A percentile compares a stretch with the other conserved stretches of the same genome.
phyloP scores from a whole-genome alignment of 306 rosid species.

The Leucaena leucocephala region DNA sequence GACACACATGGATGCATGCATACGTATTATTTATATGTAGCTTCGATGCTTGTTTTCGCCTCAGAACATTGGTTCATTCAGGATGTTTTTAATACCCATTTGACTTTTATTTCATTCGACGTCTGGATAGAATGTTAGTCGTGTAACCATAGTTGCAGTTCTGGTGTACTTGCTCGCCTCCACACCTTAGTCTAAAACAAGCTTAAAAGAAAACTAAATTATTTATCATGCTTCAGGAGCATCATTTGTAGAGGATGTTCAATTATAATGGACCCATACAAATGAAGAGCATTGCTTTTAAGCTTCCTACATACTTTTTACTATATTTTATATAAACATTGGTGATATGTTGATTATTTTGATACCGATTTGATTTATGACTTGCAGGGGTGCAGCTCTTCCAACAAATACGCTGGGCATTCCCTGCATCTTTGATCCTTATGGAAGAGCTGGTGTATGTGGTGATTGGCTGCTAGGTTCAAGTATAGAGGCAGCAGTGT shows the following conservation, averaged over 20 bases:
- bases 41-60: not conserved
- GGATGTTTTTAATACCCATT: not conserved
- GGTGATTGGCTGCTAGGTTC: constrained; percentile 98
- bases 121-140: not conserved
- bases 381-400: constrained; percentile 95
- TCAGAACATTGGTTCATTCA: not conserved
- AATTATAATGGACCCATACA: not conserved
- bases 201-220: not conserved
- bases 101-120: not conserved
- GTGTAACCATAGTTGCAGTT: not conserved
- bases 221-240: not conserved
- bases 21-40: not conserved
- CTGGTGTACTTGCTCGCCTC: not conserved
- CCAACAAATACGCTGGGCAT: constrained; percentile 79
- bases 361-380: not conserved
- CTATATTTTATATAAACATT: too few relatives aligned
- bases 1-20: not conserved
- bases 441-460: constrained; percentile 89
- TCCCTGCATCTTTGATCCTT: constrained; percentile 92
- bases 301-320: too few relatives aligned
- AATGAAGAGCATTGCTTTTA: not conserved
- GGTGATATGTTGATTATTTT: not conserved
- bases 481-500: constrained; percentile 81
- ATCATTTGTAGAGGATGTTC: not conserved
- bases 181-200: constrained; percentile 18